These are phyloP conservation scores for Passiflora organensis DNA, from an alignment of 345 rosid species.

Conservation along the genomic window DNA sequence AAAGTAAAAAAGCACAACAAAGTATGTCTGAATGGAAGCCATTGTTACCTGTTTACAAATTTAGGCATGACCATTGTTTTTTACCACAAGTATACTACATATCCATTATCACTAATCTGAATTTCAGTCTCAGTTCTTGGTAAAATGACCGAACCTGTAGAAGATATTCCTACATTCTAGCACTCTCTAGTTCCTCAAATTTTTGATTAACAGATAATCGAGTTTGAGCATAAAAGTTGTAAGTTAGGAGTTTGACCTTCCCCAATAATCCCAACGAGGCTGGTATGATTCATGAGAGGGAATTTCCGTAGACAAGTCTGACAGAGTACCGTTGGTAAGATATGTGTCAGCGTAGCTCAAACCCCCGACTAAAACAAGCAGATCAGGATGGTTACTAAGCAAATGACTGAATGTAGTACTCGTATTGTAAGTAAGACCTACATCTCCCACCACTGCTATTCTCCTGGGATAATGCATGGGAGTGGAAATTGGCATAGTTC, in stretches of 20 bases:
- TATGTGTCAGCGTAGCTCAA: constrained; percentile 75
- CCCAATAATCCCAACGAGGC: constrained; percentile 99
- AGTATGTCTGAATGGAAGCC: too few relatives aligned
- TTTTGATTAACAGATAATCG: too few relatives aligned
- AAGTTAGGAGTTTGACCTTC: constrained; percentile 48
- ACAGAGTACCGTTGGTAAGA: constrained; percentile 50
- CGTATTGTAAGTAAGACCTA: constrained; percentile 81
- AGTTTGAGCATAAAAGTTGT: too few relatives aligned
- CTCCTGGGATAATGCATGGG: constrained; percentile 55
- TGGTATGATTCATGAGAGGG: constrained; percentile 73
- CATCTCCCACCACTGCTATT: constrained; percentile 70
- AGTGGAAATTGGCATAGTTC: constrained; percentile 63
- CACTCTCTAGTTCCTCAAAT: too few relatives aligned
- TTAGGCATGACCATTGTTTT: too few relatives aligned
- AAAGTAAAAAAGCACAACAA: too few relatives aligned
- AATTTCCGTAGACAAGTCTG: constrained; percentile 41
- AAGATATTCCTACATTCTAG: too few relatives aligned
- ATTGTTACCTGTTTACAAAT: too few relatives aligned
- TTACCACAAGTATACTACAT: too few relatives aligned
- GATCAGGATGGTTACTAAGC: constrained; percentile 79
- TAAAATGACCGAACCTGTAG: too few relatives aligned
- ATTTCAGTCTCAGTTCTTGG: too few relatives aligned
- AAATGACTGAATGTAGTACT: constrained; percentile 52
- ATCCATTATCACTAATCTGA: too few relatives aligned
- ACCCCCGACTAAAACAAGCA: constrained; percentile 72